Conservation (phyloP, 257 asterid genomes). For the Solanum gracilifrons region DNA sequence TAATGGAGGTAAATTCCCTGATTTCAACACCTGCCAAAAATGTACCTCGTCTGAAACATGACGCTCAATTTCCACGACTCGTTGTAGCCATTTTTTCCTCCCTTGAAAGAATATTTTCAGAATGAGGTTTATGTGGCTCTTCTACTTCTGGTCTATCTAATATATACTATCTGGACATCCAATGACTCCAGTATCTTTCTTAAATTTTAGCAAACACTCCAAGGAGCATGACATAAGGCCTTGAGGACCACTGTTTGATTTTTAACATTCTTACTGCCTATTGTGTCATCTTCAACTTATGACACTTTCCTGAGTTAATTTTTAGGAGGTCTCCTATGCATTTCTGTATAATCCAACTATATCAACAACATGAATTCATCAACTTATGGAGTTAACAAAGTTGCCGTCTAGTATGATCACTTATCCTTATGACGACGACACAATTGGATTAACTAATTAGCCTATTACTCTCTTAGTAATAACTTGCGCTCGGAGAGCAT, state of each 20-base stretch:
- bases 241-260: background rate
- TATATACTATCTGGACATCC: background rate
- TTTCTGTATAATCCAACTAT: background rate
- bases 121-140: background rate
- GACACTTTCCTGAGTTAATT: background rate
- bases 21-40: background rate
- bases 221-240: background rate
- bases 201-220: background rate
- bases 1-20: conserved; percentile 61
- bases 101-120: background rate
- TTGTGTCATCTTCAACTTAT: background rate
- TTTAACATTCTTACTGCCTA: background rate
- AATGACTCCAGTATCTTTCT: background rate
- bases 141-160: background rate
- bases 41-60: background rate
- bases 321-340: background rate
- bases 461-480: background rate
- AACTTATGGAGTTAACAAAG: background rate
- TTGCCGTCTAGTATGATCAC: background rate
- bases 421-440: background rate
- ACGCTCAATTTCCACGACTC: background rate
- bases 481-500: background rate
- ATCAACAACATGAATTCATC: background rate
- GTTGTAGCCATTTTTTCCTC: background rate
- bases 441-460: background rate